Percentiles rank a stretch among this genome's conserved stretches.
Conservation (phyloP, 495 filamentous ascomycete genomes). For the Penicillium cataractarum region DNA sequence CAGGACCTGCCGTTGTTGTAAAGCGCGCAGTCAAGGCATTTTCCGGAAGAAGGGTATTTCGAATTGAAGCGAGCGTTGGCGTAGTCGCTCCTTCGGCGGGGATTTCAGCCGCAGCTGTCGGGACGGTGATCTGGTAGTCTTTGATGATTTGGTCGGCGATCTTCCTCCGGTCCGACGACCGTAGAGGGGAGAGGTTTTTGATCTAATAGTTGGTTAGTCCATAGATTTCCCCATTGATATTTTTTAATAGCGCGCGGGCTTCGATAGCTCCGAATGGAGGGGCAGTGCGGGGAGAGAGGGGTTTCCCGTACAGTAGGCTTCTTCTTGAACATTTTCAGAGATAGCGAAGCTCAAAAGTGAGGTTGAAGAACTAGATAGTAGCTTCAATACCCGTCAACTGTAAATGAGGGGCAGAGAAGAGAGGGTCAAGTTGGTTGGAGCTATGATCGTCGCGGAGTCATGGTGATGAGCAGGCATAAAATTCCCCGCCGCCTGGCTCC, state of each 20-base stretch:
- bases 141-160: constrained; percentile 72
- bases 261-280: constrained; percentile 20
- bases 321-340: constrained; percentile 71
- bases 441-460: not conserved
- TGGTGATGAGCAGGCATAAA: not conserved
- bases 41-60: constrained; percentile 68
- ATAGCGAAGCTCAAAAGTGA: constrained; percentile 4
- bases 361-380: not conserved
- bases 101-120: constrained; percentile 40
- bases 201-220: constrained; percentile 47
- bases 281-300: constrained; percentile 35
- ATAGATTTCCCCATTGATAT: not conserved
- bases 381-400: not conserved
- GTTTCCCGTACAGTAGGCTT: constrained; percentile 63
- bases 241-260: not conserved
- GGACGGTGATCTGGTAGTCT: constrained; percentile 58
- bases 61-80: constrained; percentile 54
- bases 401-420: not conserved
- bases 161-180: constrained; percentile 72
- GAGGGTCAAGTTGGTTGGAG: not conserved
- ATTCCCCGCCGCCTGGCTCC: constrained; percentile 9
- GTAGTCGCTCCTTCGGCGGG: constrained; percentile 41
- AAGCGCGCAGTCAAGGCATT: constrained; percentile 67
- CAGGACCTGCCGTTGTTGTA: constrained; percentile 68
- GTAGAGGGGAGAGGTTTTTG: constrained; percentile 69